Base-by-base conservation (phyloP, 805 yeast species). In the Jamesozyma rosinii region DNA sequence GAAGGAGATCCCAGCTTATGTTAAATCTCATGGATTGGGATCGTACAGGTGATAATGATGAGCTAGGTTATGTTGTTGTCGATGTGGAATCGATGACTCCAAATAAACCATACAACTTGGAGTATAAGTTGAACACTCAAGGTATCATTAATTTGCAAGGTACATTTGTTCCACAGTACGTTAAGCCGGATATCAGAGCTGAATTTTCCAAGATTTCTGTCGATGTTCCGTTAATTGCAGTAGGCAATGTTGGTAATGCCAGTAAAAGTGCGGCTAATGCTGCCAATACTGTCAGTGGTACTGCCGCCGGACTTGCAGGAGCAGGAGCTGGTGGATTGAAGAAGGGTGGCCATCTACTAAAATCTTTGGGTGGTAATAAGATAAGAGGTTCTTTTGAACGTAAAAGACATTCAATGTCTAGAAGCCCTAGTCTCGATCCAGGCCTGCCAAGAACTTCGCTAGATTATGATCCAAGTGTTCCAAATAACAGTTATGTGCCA, bases 21-120 rank as follows among this genome's bases (percentile, higher is more conserved):
- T 51, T 80, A 20, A 72, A 71, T 37, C 76, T 80, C 15, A 75
- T 65, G 54, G 92, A 84, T 61, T 84, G 90, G 90, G 92, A 84
- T 63, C 70, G 81, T 57, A 74, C 88, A 20, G 89, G 85, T 49
- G 75, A 71, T 41, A 77, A 80, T 61, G 83, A 77, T 49, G 57
- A 70, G 20, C 60, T 84, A 40, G 89, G 89, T 35, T 52, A 62
- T 29, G 74, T 71, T 6, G 49, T 48, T 1, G 48, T 83, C 30
- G 81, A 81, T 50, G 59, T 80, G 15, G 61, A 75, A 1, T 47
- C 68, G 2, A 51, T 83, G 34, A 67, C 66, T n/a, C 74, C 79
- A 1, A 63, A 63, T 21, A 58, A 69, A 34, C 53, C 70, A 13
- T 68, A 74, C 31, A 66, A 69, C 11, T 68, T 80, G 52, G 66